These are phyloP conservation scores for Gnomoniopsis sp. DNA, from an alignment of 2,329 filamentous ascomycete species.

Conservation along the genomic window DNA sequence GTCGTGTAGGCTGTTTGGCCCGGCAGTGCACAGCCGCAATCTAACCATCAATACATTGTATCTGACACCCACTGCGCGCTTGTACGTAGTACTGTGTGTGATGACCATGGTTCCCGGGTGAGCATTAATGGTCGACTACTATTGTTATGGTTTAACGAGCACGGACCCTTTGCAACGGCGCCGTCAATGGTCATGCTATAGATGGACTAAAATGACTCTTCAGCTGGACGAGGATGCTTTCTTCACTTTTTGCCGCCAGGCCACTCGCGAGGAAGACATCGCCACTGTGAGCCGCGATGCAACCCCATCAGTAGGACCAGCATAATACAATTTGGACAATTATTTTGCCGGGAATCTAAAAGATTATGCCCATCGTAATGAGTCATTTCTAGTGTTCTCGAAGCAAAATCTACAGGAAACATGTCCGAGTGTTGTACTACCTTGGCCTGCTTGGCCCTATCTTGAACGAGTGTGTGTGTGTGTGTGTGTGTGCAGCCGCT, in stretches of 20 bases:
- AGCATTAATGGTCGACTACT: neutral
- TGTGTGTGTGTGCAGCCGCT: constrained; percentile 1
- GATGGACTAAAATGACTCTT: neutral
- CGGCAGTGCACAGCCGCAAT: neutral
- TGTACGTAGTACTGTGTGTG: too few species aligned
- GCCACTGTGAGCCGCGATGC: neutral
- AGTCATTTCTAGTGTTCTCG: too few species aligned
- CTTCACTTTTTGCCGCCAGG: constrained; percentile 6
- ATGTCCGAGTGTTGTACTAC: too few species aligned
- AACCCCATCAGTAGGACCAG: neutral
- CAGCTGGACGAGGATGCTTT: constrained; percentile 10
- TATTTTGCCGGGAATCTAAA: neutral
- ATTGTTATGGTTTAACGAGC: neutral
- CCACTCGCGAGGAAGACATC: neutral
- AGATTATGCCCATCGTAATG: neutral
- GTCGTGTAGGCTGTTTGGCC: neutral
- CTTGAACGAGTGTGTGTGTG: too few species aligned
- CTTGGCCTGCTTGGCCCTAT: neutral
- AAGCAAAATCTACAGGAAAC: neutral
- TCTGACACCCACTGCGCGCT: constrained; percentile 2
- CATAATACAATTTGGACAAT: neutral
- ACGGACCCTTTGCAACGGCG: neutral
- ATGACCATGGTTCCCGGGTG: neutral
- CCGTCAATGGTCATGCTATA: neutral
- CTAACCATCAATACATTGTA: neutral